Evolutionary conservation across 805 yeast genomes (phyloP), one percentile per base, ranked within the genome.

Genomic region (Danielia oregonensis): DNA sequence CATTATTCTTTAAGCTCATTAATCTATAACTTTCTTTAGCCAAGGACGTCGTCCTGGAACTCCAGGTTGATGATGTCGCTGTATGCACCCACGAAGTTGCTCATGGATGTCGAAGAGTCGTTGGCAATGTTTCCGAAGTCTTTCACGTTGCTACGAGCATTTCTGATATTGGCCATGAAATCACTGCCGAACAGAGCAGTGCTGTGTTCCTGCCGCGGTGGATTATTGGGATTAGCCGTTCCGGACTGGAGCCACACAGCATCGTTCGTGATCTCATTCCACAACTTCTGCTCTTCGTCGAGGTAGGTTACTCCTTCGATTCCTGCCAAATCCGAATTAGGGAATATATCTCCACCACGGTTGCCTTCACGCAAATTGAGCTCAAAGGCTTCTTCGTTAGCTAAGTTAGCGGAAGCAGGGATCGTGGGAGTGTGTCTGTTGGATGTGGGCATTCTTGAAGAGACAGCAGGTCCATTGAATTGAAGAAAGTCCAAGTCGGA

Each of bases 251-350:
- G 57, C 94, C 94, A 84, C 45, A 75, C 79, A 0, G 89, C 89
- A 48, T 82, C 86, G 48, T 74, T 75, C 0, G 88, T 78, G 36
- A 84, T 79, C 43, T 83, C 89, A 50, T 76, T 79, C 94, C 94
- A 84, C 21, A 84, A 59, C 40, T 80, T 54, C 36, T 66, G 73
- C 38, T 68, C 73, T 30, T 65, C 72, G 25, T 60, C 65, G 18
- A 63, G 41, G 37, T 61, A 61, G 0, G 70, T 63, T 24, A 65
- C 51, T 5, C 71, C 72, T 42, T 67, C 73, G 17, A 66, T 65
- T 4, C 70, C 71, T 3, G 63, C 61, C 37, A 63, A 52, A 38
- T 65, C 72, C 7, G 61, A 44, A 33, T 57, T 60, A 10, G 56
- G 49, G 42, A 58, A 64, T n/a, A 63, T 51, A 27, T 60, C 63